Evolutionary conservation across 495 filamentous ascomycete species (phyloP).

Genomic region (Penicillium ochrochloron): DNA sequence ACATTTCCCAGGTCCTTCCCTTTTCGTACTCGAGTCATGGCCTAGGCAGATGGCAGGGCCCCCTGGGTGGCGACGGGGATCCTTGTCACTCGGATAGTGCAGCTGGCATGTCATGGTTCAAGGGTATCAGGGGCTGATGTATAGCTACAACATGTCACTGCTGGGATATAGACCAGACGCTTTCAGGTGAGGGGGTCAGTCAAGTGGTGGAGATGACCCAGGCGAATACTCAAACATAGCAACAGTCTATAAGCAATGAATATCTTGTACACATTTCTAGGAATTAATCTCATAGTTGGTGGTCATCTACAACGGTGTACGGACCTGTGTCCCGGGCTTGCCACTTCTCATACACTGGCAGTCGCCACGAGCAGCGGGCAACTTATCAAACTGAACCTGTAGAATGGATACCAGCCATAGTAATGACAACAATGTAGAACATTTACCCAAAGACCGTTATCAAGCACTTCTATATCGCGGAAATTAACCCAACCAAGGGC

Average conservation of each 20-base stretch:
- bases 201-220: neutral
- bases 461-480: neutral
- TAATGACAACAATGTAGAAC: neutral
- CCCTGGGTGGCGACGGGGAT: constrained; percentile 5
- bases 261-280: neutral
- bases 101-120: neutral
- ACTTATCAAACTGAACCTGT: neutral
- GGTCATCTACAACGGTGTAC: neutral
- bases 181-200: neutral
- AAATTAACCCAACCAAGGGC: constrained; percentile 3
- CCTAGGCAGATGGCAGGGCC: constrained; percentile 3
- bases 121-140: neutral
- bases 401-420: neutral
- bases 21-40: neutral
- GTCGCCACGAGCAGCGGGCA: neutral
- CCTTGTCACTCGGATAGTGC: neutral
- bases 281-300: neutral
- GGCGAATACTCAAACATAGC: neutral
- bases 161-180: neutral
- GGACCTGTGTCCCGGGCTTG: neutral
- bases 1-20: neutral
- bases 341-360: neutral
- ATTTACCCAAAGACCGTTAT: neutral
- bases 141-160: neutral
- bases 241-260: neutral